Percentiles rank a stretch among this genome's conserved stretches.
Evolutionary conservation across 495 filamentous ascomycete species (phyloP).

Genomic region (Trichocladium uniseriatum): DNA sequence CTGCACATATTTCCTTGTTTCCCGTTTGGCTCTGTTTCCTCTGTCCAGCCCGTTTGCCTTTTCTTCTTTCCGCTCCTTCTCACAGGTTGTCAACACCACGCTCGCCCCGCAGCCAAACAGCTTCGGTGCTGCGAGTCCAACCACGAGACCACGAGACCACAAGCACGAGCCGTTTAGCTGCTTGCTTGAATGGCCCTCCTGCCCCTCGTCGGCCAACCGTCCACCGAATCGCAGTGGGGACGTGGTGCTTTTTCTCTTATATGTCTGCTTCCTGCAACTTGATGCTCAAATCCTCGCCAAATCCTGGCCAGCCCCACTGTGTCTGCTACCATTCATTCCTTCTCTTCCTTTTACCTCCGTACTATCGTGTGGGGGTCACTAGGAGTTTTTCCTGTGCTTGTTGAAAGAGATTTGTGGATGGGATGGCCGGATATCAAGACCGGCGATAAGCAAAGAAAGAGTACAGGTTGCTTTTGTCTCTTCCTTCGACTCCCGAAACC

Average conservation of each 20-base stretch:
- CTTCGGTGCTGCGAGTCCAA: background rate
- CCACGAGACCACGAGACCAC: too few relatives aligned
- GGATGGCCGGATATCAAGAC: background rate
- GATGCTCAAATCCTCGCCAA: too few relatives aligned
- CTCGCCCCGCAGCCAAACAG: background rate
- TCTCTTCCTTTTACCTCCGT: too few relatives aligned
- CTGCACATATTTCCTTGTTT: background rate
- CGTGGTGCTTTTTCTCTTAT: too few relatives aligned
- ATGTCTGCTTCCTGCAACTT: too few relatives aligned
- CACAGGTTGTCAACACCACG: background rate
- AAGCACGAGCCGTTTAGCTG: too few relatives aligned
- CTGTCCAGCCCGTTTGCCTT: background rate
- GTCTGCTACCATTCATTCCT: too few relatives aligned
- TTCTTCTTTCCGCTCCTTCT: background rate
- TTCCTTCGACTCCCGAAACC: background rate
- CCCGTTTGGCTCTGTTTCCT: background rate
- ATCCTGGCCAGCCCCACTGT: too few relatives aligned
- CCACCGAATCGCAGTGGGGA: too few relatives aligned
- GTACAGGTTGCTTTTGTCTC: slow-evolving; percentile 7
- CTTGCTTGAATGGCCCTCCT: too few relatives aligned
- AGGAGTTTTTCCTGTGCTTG: background rate
- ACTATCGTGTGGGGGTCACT: background rate
- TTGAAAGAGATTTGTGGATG: background rate
- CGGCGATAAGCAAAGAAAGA: slow-evolving; percentile 2
- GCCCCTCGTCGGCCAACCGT: too few relatives aligned